A percentile compares a stretch with the other conserved stretches of the same genome.
Evolutionary conservation across 192 early-diverging fungal genomes (phyloP).

Genomic region (Umbelopsis sp.): DNA sequence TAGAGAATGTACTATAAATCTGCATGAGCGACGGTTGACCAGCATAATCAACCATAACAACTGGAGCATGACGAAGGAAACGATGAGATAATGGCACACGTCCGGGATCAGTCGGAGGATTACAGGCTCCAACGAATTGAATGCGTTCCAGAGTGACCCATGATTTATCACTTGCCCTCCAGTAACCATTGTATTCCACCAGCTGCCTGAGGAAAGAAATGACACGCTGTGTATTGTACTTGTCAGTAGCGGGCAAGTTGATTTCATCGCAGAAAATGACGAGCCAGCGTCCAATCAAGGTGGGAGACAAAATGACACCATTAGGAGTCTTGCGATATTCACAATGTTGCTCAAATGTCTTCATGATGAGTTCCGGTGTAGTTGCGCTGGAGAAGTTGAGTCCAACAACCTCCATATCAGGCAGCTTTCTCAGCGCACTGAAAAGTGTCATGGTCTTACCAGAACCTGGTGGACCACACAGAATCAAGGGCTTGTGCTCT

Average conservation of each 20-base stretch:
- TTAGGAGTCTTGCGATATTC: slow-evolving; percentile 96
- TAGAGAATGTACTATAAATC: slow-evolving; percentile 94
- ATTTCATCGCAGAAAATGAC: slow-evolving; percentile 99
- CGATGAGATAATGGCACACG: slow-evolving; percentile 94
- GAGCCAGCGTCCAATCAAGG: slow-evolving; percentile 87
- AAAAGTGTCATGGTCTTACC: slow-evolving; percentile 99
- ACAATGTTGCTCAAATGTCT: slow-evolving; percentile 97
- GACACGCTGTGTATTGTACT: slow-evolving; percentile 98
- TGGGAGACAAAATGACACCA: slow-evolving; percentile 86
- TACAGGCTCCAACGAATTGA: slow-evolving; percentile 99
- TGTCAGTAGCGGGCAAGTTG: slow-evolving; percentile 94
- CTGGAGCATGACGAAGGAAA: slow-evolving; percentile 95
- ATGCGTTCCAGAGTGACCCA: slow-evolving; percentile 98
- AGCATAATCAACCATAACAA: slow-evolving; percentile 99
- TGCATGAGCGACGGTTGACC: slow-evolving; percentile 88
- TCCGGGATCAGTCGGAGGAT: slow-evolving; percentile 99
- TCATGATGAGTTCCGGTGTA: slow-evolving; percentile 91
- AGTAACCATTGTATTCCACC: slow-evolving; percentile 95
- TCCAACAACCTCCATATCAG: slow-evolving; percentile 96
- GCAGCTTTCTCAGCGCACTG: slow-evolving; percentile 89
- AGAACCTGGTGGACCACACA: slow-evolving; percentile 99
- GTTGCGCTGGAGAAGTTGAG: slow-evolving; percentile 99
- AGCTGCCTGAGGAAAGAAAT: slow-evolving; percentile 95
- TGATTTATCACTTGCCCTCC: slow-evolving; percentile 86
- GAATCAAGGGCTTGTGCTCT: slow-evolving; percentile 91